These are phyloP conservation scores for Chlorella ohadii DNA, from an alignment of 139 green algal genomes.

Conservation along the genomic window DNA sequence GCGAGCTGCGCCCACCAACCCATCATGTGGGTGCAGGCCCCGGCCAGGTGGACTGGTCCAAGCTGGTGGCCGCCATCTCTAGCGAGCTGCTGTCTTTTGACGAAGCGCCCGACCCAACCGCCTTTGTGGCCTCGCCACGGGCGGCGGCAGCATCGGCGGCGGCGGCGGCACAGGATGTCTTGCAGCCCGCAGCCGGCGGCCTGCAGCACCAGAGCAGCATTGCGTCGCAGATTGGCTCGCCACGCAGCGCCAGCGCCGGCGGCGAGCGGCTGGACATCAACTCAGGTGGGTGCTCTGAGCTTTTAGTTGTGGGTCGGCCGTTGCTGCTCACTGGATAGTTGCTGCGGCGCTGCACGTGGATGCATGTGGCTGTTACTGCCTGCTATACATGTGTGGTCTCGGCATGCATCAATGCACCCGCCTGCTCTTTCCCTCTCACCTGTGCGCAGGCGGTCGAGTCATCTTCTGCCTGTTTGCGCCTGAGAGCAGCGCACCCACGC, in stretches of 20 bases:
- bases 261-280: slow-evolving; percentile 76
- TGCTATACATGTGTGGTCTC: too few relatives aligned
- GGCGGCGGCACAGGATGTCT: neutral
- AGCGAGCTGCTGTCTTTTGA: slow-evolving; percentile 64
- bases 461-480: slow-evolving; percentile 81
- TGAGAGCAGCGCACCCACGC: neutral
- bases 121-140: neutral
- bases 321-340: too few relatives aligned
- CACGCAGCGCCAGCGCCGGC: neutral
- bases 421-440: neutral
- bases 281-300: slow-evolving; percentile 15
- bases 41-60: slow-evolving; percentile 58
- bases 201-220: too few relatives aligned
- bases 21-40: slow-evolving; percentile 39
- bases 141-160: neutral
- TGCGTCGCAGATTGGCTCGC: neutral
- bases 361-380: too few relatives aligned
- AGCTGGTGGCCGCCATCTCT: slow-evolving; percentile 52
- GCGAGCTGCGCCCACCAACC: too few relatives aligned
- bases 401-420: too few relatives aligned
- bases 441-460: slow-evolving; percentile 62
- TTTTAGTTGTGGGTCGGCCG: too few relatives aligned
- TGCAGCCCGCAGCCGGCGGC: neutral
- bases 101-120: slow-evolving; percentile 4
- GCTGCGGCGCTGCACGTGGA: too few relatives aligned